A percentile compares a stretch with the other conserved stretches of the same genome.
phyloP scores from a whole-genome alignment of 805 yeast species.

The Zygoascus flipseniorum region DNA sequence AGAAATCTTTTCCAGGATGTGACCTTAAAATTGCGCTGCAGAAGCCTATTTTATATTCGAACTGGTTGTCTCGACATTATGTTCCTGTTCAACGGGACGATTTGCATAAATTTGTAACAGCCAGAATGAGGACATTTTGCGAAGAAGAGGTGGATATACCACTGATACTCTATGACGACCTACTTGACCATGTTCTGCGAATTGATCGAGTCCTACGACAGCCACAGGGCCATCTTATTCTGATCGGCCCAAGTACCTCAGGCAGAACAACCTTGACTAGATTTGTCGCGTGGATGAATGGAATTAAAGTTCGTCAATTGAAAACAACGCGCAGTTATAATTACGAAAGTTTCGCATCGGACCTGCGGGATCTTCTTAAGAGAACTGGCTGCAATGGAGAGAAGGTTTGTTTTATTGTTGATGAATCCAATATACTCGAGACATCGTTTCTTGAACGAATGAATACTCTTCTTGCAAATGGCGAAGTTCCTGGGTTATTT shows the following conservation, averaged over 20 bases:
- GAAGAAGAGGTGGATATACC: constrained; percentile 67
- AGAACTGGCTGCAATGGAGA: constrained; percentile 48
- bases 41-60: constrained; percentile 57
- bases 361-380: constrained; percentile 46
- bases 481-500: constrained; percentile 86
- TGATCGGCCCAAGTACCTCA: constrained; percentile 74
- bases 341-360: constrained; percentile 57
- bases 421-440: constrained; percentile 70
- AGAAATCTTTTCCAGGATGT: constrained; percentile 38
- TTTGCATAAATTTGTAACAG: constrained; percentile 46
- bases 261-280: constrained; percentile 69
- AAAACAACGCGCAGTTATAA: constrained; percentile 46
- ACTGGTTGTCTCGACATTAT: constrained; percentile 65
- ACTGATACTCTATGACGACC: constrained; percentile 56
- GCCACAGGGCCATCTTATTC: constrained; percentile 81
- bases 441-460: constrained; percentile 79
- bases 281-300: constrained; percentile 91
- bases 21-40: constrained; percentile 31
- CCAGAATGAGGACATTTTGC: constrained; percentile 59
- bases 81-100: constrained; percentile 43
- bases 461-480: constrained; percentile 89
- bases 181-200: constrained; percentile 65
- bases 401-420: constrained; percentile 61
- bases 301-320: constrained; percentile 52
- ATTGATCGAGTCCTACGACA: constrained; percentile 77